Conservation (phyloP, 176 grass and related monocot species). For the Musa beccarii region DNA sequence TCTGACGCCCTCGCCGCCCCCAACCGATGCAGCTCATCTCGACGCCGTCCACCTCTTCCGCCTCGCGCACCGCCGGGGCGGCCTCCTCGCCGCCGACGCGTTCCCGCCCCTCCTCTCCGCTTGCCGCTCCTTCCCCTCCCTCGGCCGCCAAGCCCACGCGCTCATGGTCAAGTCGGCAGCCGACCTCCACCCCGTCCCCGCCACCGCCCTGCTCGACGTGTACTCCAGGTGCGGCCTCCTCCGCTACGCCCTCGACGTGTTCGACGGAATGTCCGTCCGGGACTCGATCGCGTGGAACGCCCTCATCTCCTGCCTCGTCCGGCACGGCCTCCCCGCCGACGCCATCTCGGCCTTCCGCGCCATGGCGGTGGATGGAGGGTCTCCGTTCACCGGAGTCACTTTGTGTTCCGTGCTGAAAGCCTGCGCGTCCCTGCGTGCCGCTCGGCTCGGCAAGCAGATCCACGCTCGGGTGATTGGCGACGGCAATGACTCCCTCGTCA, state of each 20-base stretch:
- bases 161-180: slow-evolving; percentile 36
- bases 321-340: slow-evolving; percentile 17
- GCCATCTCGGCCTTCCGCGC: slow-evolving; percentile 23
- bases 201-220: slow-evolving; percentile 42
- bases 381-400: slow-evolving; percentile 29
- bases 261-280: slow-evolving; percentile 48
- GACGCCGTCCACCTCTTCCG: background rate
- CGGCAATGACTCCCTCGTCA: slow-evolving; percentile 25
- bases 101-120: slow-evolving; percentile 31
- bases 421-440: slow-evolving; percentile 21
- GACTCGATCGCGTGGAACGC: slow-evolving; percentile 57
- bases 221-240: slow-evolving; percentile 30
- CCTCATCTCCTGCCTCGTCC: slow-evolving; percentile 38
- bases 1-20: background rate
- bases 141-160: slow-evolving; percentile 10
- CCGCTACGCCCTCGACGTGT: slow-evolving; percentile 29
- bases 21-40: background rate
- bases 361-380: slow-evolving; percentile 17
- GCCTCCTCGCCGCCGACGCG: background rate
- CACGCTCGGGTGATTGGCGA: slow-evolving; percentile 31
- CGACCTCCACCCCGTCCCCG: slow-evolving; percentile 24
- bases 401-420: slow-evolving; percentile 49
- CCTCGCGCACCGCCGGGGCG: background rate
- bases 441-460: slow-evolving; percentile 36
- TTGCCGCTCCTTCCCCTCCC: slow-evolving; percentile 12